Evolutionary conservation across 371 early-diverging fungal genomes (phyloP).

Genomic region (Apophysomyces elegans): DNA sequence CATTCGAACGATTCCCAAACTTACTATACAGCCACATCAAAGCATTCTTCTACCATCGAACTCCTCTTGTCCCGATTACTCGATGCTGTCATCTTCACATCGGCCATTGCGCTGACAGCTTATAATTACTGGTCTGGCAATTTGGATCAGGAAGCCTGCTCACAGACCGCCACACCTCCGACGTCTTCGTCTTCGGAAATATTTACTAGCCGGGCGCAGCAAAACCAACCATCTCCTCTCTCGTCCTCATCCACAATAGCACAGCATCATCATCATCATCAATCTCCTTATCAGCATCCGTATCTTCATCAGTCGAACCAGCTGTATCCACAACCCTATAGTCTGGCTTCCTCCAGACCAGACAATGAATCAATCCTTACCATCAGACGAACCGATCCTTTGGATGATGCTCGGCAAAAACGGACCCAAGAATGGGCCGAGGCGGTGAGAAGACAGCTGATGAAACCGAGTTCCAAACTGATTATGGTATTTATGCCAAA

Average conservation of each 20-base stretch:
- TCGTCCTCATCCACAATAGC: too few relatives aligned
- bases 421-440: conserved; percentile 28
- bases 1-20: conserved; percentile 6
- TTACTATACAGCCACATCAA: background rate
- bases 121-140: conserved; percentile 44
- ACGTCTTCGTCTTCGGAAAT: conserved; percentile 3
- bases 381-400: conserved; percentile 6
- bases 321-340: background rate
- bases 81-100: conserved; percentile 52
- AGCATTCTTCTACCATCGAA: conserved; percentile 27
- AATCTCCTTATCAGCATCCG: too few relatives aligned
- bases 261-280: too few relatives aligned
- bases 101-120: conserved; percentile 48
- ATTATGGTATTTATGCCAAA: background rate
- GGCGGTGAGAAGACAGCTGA: conserved; percentile 12
- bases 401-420: conserved; percentile 21
- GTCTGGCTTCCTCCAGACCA: background rate
- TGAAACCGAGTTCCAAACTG: background rate
- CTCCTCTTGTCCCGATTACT: conserved; percentile 35
- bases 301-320: too few relatives aligned
- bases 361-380: background rate
- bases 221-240: too few relatives aligned
- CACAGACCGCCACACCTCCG: conserved; percentile 17
- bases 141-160: conserved; percentile 11
- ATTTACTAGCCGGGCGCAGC: background rate